These are phyloP conservation scores for Astrocystis sublimbata DNA, from an alignment of 495 filamentous ascomycete genomes.

Conservation along the genomic window DNA sequence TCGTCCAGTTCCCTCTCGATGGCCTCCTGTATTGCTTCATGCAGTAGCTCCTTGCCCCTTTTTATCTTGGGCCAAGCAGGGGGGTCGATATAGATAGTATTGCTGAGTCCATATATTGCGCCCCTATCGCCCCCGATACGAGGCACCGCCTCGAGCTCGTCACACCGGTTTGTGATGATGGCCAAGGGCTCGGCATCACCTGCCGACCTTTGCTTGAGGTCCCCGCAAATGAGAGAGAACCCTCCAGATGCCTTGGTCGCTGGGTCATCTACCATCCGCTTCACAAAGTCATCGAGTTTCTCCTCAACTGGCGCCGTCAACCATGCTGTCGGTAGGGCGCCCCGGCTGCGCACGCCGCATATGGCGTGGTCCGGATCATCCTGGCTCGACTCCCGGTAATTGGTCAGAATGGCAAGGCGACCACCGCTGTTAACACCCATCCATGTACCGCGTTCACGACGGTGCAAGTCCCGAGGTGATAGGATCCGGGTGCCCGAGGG, in stretches of 20 bases:
- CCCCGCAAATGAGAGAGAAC: conserved; percentile 88
- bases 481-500: conserved; percentile 46
- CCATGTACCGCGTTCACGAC: conserved; percentile 77
- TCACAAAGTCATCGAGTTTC: conserved; percentile 64
- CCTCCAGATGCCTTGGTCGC: conserved; percentile 78
- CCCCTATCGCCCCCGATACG: conserved; percentile 69
- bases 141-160: conserved; percentile 59
- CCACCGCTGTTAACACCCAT: conserved; percentile 84
- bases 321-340: conserved; percentile 85
- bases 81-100: conserved; percentile 72
- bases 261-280: conserved; percentile 64
- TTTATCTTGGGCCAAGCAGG: conserved; percentile 79
- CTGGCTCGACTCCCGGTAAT: conserved; percentile 78
- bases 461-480: conserved; percentile 52
- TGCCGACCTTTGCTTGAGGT: conserved; percentile 54
- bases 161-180: conserved; percentile 85
- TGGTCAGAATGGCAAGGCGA: conserved; percentile 87
- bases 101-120: conserved; percentile 79
- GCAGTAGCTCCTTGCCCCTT: conserved; percentile 50
- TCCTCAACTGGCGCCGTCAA: conserved; percentile 56
- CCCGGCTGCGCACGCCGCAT: conserved; percentile 67
- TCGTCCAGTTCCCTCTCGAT: conserved; percentile 53
- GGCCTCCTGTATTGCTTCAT: conserved; percentile 41
- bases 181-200: conserved; percentile 66
- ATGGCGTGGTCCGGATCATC: conserved; percentile 52